A percentile compares a stretch with the other conserved stretches of the same genome.
phyloP scores from a whole-genome alignment of 2,329 filamentous ascomycete species.

The Fusarium lateritium region DNA sequence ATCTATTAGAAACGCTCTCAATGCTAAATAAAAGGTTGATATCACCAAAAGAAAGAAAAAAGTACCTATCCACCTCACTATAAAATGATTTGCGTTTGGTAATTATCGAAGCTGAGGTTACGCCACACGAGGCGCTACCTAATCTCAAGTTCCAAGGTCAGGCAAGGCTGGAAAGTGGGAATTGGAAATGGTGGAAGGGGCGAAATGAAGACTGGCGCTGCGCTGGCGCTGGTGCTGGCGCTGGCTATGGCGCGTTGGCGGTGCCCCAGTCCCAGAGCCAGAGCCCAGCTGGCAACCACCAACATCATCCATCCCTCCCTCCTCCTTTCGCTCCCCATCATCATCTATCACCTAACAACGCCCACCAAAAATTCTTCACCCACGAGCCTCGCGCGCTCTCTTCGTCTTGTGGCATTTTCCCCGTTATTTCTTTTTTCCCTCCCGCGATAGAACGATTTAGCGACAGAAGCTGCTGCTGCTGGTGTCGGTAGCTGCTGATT shows the following conservation, averaged over 20 bases:
- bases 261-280: background rate
- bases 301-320: slow-evolving; percentile 38
- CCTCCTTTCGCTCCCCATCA: slow-evolving; percentile 42
- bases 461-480: slow-evolving; percentile 38
- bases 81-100: no score
- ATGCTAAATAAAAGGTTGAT: background rate
- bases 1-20: background rate
- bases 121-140: slow-evolving; percentile 42
- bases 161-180: slow-evolving; percentile 23
- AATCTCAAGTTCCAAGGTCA: slow-evolving; percentile 38
- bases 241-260: slow-evolving; percentile 10
- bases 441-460: slow-evolving; percentile 38
- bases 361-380: slow-evolving; percentile 41
- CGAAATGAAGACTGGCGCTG: slow-evolving; percentile 14
- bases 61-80: background rate
- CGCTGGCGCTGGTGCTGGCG: slow-evolving; percentile 25
- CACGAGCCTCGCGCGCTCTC: slow-evolving; percentile 27
- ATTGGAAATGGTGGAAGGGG: slow-evolving; percentile 15
- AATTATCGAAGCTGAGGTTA: slow-evolving; percentile 5
- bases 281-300: slow-evolving; percentile 33
- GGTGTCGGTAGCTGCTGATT: slow-evolving; percentile 41
- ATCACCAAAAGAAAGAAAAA: background rate
- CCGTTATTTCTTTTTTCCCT: background rate
- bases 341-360: slow-evolving; percentile 45
- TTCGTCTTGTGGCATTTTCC: slow-evolving; percentile 5